These are phyloP conservation scores for Aquilaria sinensis DNA, from an alignment of 345 rosid genomes.

Conservation along the genomic window DNA sequence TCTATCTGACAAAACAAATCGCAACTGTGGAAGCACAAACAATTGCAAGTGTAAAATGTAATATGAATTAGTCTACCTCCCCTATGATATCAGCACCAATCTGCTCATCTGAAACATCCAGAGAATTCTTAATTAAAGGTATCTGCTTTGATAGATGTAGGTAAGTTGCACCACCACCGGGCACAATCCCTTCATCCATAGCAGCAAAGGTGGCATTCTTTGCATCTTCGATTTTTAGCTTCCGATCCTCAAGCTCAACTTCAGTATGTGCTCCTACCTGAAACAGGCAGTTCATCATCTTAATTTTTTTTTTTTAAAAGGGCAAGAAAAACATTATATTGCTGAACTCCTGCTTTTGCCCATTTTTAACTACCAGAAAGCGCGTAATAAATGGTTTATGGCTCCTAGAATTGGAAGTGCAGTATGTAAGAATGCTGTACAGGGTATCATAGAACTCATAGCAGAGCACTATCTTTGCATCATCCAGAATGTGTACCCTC, in stretches of 20 bases:
- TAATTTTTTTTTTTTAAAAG: too few relatives aligned
- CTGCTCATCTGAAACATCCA: slow-evolving; percentile 62
- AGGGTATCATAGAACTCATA: too few relatives aligned
- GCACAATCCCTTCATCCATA: slow-evolving; percentile 82
- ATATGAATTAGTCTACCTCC: slow-evolving; percentile 23
- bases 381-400: too few relatives aligned
- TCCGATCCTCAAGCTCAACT: slow-evolving; percentile 83
- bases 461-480: too few relatives aligned
- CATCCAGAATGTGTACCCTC: too few relatives aligned
- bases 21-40: not conserved
- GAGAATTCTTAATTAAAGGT: slow-evolving; percentile 36
- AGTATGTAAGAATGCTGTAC: too few relatives aligned
- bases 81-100: slow-evolving; percentile 74
- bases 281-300: too few relatives aligned
- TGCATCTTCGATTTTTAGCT: slow-evolving; percentile 86
- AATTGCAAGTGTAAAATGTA: not conserved
- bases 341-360: too few relatives aligned
- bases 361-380: too few relatives aligned
- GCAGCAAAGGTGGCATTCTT: slow-evolving; percentile 95
- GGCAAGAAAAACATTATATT: too few relatives aligned
- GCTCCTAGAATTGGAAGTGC: too few relatives aligned
- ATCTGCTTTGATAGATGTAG: slow-evolving; percentile 60
- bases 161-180: slow-evolving; percentile 91
- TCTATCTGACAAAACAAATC: not conserved
- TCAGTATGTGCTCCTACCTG: slow-evolving; percentile 90